Conservation (phyloP, 1,284 basidiomycete genomes). For the Tilletia indica region DNA sequence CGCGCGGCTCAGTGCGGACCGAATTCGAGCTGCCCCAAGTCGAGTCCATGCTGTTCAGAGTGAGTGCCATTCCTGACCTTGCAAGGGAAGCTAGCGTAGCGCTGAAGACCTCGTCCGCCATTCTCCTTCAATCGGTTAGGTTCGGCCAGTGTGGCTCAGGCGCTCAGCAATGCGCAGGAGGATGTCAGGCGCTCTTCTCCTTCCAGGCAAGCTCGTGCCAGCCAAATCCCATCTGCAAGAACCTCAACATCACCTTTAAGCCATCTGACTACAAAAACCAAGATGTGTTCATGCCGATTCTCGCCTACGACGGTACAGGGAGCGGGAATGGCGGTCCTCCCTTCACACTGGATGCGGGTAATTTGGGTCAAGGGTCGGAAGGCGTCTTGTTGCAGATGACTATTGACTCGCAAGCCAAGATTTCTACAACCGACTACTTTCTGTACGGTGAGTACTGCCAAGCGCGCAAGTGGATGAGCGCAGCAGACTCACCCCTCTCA, state of each 20-base stretch:
- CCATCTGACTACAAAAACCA: constrained; percentile 31
- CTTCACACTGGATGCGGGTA: constrained; percentile 48
- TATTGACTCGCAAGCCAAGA: constrained; percentile 34
- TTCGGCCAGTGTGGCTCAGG: constrained; percentile 45
- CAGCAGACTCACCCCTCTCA: background rate
- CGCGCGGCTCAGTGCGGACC: background rate
- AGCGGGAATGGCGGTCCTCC: constrained; percentile 20
- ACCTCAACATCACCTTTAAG: constrained; percentile 31
- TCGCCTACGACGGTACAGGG: constrained; percentile 46
- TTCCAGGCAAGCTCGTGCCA: constrained; percentile 39
- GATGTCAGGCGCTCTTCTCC: constrained; percentile 46
- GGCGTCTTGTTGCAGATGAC: constrained; percentile 46
- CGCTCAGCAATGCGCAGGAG: constrained; percentile 44
- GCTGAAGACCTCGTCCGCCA: no score
- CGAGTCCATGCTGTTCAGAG: constrained; percentile 15
- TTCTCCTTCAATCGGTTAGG: constrained; percentile 8
- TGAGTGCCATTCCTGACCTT: background rate
- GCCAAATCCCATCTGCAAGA: constrained; percentile 44
- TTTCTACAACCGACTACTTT: constrained; percentile 49
- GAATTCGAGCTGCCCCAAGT: background rate
- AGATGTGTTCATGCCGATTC: constrained; percentile 40
- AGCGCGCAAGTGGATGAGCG: background rate
- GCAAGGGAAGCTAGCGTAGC: no score
- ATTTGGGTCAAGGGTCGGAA: constrained; percentile 40
- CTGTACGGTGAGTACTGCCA: constrained; percentile 36